Evolutionary conservation across 805 yeast species (phyloP).

Genomic region (Nakazawaea wickerhamii): DNA sequence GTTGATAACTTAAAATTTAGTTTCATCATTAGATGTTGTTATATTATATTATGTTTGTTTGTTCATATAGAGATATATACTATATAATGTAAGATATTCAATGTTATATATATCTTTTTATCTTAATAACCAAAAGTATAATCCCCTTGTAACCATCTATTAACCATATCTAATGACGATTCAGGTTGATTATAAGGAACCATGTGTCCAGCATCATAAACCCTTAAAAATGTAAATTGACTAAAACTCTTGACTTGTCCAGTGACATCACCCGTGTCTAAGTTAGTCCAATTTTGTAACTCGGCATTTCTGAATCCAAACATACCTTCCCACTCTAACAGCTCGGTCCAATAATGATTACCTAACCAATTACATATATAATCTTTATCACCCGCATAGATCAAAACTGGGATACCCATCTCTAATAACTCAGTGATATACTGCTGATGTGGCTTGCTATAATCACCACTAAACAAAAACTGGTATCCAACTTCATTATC

Average conservation of each 20-base stretch:
- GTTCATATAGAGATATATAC: too few species aligned
- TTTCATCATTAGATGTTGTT: too few species aligned
- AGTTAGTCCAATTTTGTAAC: slow-evolving; percentile 23
- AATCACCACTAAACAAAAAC: slow-evolving; percentile 83
- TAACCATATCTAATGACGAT: slow-evolving; percentile 71
- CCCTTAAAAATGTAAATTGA: slow-evolving; percentile 73
- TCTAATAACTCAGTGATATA: slow-evolving; percentile 69
- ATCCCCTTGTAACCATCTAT: slow-evolving; percentile 78
- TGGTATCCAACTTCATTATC: slow-evolving; percentile 74
- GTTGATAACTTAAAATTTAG: too few species aligned
- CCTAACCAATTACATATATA: slow-evolving; percentile 97
- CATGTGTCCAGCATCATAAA: slow-evolving; percentile 93
- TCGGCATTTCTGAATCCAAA: slow-evolving; percentile 36
- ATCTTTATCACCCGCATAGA: slow-evolving; percentile 95
- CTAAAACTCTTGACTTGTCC: slow-evolving; percentile 43
- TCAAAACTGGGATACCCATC: slow-evolving; percentile 68
- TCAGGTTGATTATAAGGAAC: slow-evolving; percentile 91
- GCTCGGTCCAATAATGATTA: slow-evolving; percentile 79
- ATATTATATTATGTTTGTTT: too few species aligned
- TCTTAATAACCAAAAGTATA: slow-evolving; percentile 30
- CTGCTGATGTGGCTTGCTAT: slow-evolving; percentile 84
- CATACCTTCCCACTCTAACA: slow-evolving; percentile 60
- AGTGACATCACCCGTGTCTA: slow-evolving; percentile 21
- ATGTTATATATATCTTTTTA: too few species aligned
- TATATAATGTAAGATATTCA: too few species aligned